These are phyloP conservation scores for Yamadazyma jaroonii DNA, from an alignment of 1,139 yeast genomes.

Conservation along the genomic window DNA sequence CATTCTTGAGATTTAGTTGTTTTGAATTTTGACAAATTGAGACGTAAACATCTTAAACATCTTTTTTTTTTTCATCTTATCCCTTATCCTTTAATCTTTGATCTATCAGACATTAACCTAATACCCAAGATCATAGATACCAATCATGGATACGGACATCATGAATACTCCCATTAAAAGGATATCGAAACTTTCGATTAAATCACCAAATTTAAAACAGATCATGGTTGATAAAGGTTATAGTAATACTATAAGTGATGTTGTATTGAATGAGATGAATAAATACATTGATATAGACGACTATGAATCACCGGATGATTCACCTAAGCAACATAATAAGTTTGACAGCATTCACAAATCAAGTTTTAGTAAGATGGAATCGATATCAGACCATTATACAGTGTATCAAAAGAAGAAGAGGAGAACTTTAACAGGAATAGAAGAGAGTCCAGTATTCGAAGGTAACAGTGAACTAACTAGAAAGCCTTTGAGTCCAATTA, in stretches of 20 bases:
- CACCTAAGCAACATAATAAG: constrained; percentile 3
- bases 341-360: constrained; percentile 1
- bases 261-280: constrained; percentile 43
- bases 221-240: constrained; percentile 40
- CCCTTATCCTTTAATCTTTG: too few relatives aligned
- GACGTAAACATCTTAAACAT: too few relatives aligned
- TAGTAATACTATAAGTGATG: constrained; percentile 38
- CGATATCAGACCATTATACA: constrained; percentile 41
- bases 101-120: too few relatives aligned
- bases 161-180: constrained; percentile 42
- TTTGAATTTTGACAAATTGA: too few relatives aligned
- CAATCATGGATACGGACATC: constrained; percentile 9
- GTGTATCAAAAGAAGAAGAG: constrained; percentile 24
- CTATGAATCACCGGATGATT: constrained; percentile 3
- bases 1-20: too few relatives aligned
- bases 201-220: constrained; percentile 26
- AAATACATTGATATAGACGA: constrained; percentile 15
- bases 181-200: constrained; percentile 31
- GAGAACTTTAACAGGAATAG: constrained; percentile 33
- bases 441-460: constrained; percentile 13
- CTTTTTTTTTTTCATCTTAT: too few relatives aligned
- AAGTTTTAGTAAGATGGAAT: constrained; percentile 31
- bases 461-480: neutral
- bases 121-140: too few relatives aligned
- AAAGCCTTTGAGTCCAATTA: constrained; percentile 1